phyloP scores from a whole-genome alignment of 139 green algal species.

The Spirogloea muscicola region DNA sequence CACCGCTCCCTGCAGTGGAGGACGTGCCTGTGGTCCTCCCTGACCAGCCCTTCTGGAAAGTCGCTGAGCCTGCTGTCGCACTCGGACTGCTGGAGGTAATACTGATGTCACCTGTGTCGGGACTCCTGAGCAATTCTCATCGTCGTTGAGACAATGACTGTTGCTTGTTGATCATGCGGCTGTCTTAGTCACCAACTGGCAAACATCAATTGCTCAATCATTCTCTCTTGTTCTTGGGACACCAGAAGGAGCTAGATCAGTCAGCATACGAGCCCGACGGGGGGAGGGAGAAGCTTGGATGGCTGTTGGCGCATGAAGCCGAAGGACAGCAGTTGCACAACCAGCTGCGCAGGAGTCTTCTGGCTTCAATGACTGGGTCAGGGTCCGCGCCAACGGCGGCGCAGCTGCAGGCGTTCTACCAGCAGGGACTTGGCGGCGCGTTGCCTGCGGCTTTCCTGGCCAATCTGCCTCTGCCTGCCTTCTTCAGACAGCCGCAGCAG shows the following conservation, averaged over 20 bases:
- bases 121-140: too few species aligned
- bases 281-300: conserved; percentile 6
- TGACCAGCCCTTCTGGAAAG: conserved; percentile 35
- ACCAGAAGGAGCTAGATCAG: conserved; percentile 35
- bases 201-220: too few species aligned
- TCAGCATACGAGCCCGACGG: conserved; percentile 24
- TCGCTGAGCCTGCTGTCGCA: conserved; percentile 28
- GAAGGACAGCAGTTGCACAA: conserved; percentile 24
- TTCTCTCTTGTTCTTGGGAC: too few species aligned
- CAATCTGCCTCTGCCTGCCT: background rate
- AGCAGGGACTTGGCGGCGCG: background rate
- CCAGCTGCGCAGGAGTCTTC: conserved; percentile 6
- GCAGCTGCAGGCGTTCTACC: background rate
- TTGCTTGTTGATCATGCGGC: too few species aligned
- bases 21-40: conserved; percentile 18
- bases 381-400: background rate
- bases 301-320: conserved; percentile 15
- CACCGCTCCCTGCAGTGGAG: background rate
- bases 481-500: too few species aligned
- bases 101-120: too few species aligned
- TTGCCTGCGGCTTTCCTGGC: background rate
- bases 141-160: too few species aligned
- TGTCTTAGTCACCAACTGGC: too few species aligned
- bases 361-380: background rate
- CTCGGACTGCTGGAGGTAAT: conserved; percentile 44